Evolutionary conservation across 345 rosid species (phyloP).

Genomic region (Pistacia vera): DNA sequence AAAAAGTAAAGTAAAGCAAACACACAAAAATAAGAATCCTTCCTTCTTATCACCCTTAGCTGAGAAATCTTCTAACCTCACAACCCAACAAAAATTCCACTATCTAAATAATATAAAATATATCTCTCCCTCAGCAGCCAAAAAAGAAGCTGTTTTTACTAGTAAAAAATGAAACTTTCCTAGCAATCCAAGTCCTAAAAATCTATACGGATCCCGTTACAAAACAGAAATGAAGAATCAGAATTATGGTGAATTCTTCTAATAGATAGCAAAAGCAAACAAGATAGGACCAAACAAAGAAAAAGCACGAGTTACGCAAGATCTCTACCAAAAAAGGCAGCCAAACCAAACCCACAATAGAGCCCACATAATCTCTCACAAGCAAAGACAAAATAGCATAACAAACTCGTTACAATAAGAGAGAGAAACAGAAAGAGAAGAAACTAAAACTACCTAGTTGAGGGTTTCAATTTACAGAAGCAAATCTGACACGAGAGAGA

Average conservation of each 20-base stretch:
- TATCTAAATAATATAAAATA: conserved; percentile 10
- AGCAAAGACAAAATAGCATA: conserved; percentile 22
- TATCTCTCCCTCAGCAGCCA: conserved; percentile 15
- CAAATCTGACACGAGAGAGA: conserved; percentile 36
- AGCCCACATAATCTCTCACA: conserved; percentile 17
- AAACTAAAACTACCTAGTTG: conserved; percentile 21
- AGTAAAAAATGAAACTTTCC: conserved; percentile 22
- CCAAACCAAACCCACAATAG: conserved; percentile 40
- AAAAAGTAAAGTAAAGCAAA: not conserved
- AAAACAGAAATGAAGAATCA: not conserved
- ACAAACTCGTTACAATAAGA: not conserved
- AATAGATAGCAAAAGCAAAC: not conserved
- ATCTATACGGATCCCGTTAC: conserved; percentile 11
- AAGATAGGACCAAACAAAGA: conserved; percentile 32
- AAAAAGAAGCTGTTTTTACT: conserved; percentile 20
- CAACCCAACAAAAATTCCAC: conserved; percentile 39
- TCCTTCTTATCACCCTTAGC: conserved; percentile 29
- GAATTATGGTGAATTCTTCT: not conserved
- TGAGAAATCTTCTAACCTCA: conserved; percentile 28
- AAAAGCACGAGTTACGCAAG: conserved; percentile 20
- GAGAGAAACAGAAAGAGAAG: conserved; percentile 13
- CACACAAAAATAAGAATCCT: conserved; percentile 10
- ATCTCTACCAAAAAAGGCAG: conserved; percentile 37
- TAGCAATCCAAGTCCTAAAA: conserved; percentile 23
- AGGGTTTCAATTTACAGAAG: conserved; percentile 29